phyloP scores from a whole-genome alignment of 768 basidiomycete species.

The Hortiboletus campestris region DNA sequence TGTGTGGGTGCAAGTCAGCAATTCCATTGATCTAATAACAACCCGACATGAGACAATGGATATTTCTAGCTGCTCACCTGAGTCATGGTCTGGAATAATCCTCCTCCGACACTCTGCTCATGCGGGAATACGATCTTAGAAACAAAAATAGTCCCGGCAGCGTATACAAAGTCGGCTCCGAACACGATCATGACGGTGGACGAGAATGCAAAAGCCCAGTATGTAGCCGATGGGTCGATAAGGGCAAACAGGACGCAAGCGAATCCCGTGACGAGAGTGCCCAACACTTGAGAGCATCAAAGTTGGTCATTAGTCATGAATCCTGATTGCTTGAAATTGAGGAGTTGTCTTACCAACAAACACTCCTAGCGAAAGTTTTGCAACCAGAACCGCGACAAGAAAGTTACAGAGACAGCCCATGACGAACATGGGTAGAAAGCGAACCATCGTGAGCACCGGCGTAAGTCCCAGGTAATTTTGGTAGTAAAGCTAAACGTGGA shows the following conservation, averaged over 20 bases:
- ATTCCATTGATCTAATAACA: not conserved
- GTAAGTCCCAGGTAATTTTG: constrained; percentile 57
- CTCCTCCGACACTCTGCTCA: constrained; percentile 77
- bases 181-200: constrained; percentile 62
- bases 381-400: constrained; percentile 58
- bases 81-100: constrained; percentile 75
- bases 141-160: constrained; percentile 71
- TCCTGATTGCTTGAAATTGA: not conserved
- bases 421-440: constrained; percentile 70
- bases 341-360: constrained; percentile 48
- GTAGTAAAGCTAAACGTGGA: constrained; percentile 56
- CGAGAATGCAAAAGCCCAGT: constrained; percentile 79
- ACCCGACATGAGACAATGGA: not conserved
- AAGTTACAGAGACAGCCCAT: constrained; percentile 64
- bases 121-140: constrained; percentile 63
- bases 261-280: constrained; percentile 55
- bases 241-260: constrained; percentile 69
- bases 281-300: constrained; percentile 36
- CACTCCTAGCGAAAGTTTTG: constrained; percentile 51
- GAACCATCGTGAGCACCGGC: constrained; percentile 60
- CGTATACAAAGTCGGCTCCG: constrained; percentile 76
- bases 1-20: not conserved
- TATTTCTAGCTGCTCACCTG: constrained; percentile 42
- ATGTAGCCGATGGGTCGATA: constrained; percentile 53
- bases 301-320: not conserved